Evolutionary conservation across 2,329 filamentous ascomycete species (phyloP), one percentile per base, ranked within the genome.

Genomic region (Emergomyces africanus): DNA sequence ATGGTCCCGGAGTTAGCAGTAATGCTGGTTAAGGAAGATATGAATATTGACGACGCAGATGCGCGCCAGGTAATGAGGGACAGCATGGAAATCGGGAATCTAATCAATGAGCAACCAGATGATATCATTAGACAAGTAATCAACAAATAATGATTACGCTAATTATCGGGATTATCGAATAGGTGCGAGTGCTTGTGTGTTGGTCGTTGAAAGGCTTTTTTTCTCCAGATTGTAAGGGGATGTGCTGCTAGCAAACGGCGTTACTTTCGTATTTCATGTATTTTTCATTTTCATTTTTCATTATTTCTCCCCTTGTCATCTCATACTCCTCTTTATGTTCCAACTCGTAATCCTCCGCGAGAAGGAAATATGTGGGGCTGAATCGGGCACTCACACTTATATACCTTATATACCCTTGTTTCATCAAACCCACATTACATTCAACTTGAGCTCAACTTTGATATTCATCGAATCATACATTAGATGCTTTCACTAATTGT

Each of bases 1-100:
- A 74, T 95, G 61, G 88, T 95, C 28, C 88, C 89, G 0, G 90
- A 95, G 66, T 66, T 83, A 50, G 77, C 78, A 0, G 70, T 80
- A 1, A 64, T 74, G 59, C 69, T 86, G 20, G 80, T 86, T 20
- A 81, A 78, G 71, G 80, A 85, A 59, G 83, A 86, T 61, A 78
- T 83, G 78, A 64, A 69, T 0, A 74, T 82, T 1, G 67, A 70
- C 9, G 71, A 72, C 23, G 76, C 77, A 25, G 65, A 67, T 42
- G 81, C 80, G 15, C 74, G 78, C 64, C 71, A 72, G 30, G 82
- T 91, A 23, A 71, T 92, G 67, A 75, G 79, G 63, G 81, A 87
- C 62, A 90, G 88, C 69, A 82, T 81, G 64, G 76, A 79, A 57
- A 73, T 92, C 54, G 88, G 87, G 0, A 79, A 85, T 65, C 74